Base-by-base conservation (phyloP, 345 rosid species). In the Psidium friedrichsthalianum region DNA sequence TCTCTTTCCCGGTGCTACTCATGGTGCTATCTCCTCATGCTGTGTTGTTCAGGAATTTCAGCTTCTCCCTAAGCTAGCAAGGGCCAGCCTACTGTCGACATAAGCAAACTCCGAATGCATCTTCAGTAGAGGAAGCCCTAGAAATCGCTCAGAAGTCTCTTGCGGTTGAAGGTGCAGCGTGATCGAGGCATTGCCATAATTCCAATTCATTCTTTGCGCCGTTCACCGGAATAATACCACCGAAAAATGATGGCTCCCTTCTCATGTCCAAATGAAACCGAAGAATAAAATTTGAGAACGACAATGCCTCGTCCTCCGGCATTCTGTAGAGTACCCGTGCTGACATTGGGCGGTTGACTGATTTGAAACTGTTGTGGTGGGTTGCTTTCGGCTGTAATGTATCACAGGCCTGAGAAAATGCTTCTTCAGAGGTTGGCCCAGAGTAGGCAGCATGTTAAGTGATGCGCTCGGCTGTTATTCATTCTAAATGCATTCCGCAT, bases 41-140 rank as follows among this genome's bases (percentile, higher is more conserved):
- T 24, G 29, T 14, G 29, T 80, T 56, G 6, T 87, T 29, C 69
- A 93, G 99, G 99, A 96, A 92, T 93, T 95, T 85, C 92, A 96
- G 89, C 95, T 96, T 82, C 97, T 96, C 20, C n/a, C 96, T 15
- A 89, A 92, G 90, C 93, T 94, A 76, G 96, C 96, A n/a, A 90
- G 98, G 92, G 91, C 90, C 98, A 94, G 88, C 99, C 99, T 44
- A 57, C 84, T 1, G 91, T 95, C 21, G 96, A 97, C 52, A 95
- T 92, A 88, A 88, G 93, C 57, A 92, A 92, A 90, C 98, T 95
- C 83, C 91, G 91, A 91, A 90, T 51, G 98, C 98, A 83, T 91
- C 98, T 74, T 95, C 98, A 11, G 98, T 94, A 8, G 98, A 97
- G 90, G 98, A 92, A 91, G 99, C 98, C 1, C 92, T 97, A 5